Evolutionary conservation across 345 rosid species (phyloP).

Genomic region (Populus deltoides): DNA sequence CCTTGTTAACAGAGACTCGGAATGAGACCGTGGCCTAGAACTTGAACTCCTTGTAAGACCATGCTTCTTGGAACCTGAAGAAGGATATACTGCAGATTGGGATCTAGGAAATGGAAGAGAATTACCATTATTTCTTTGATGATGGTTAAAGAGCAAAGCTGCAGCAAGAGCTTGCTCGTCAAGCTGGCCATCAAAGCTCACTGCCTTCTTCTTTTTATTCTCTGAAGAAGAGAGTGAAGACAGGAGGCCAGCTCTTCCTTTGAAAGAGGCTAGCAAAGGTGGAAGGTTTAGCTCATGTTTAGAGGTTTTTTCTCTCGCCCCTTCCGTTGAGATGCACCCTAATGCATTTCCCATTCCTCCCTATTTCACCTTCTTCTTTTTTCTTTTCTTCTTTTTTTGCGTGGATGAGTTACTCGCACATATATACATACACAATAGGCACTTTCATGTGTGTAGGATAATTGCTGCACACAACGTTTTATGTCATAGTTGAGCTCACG

Average conservation of each 20-base stretch:
- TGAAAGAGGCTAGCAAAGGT: not conserved
- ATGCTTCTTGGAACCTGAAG: conserved; percentile 20
- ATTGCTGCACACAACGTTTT: too few relatives aligned
- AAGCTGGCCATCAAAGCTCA: not conserved
- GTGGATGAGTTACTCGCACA: not conserved
- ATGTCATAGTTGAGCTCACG: not conserved
- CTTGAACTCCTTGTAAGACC: conserved; percentile 32
- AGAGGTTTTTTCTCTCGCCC: not conserved
- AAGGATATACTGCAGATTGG: conserved; percentile 11
- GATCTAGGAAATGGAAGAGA: conserved; percentile 23
- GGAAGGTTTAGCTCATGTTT: not conserved
- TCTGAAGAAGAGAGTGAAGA: not conserved
- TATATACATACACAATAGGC: too few relatives aligned
- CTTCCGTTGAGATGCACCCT: not conserved
- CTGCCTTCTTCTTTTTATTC: not conserved
- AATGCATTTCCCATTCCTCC: conserved; percentile 17
- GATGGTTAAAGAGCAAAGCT: conserved; percentile 28
- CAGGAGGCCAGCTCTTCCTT: not conserved
- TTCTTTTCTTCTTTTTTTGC: not conserved
- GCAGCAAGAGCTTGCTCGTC: conserved; percentile 33
- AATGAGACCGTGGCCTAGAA: conserved; percentile 23
- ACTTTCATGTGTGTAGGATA: too few relatives aligned
- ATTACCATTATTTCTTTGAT: conserved; percentile 16
- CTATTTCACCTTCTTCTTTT: too few relatives aligned
- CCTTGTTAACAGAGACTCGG: conserved; percentile 1